Evolutionary conservation across 1,284 basidiomycete genomes (phyloP).

Genomic region (Ceratobasidium sp.): DNA sequence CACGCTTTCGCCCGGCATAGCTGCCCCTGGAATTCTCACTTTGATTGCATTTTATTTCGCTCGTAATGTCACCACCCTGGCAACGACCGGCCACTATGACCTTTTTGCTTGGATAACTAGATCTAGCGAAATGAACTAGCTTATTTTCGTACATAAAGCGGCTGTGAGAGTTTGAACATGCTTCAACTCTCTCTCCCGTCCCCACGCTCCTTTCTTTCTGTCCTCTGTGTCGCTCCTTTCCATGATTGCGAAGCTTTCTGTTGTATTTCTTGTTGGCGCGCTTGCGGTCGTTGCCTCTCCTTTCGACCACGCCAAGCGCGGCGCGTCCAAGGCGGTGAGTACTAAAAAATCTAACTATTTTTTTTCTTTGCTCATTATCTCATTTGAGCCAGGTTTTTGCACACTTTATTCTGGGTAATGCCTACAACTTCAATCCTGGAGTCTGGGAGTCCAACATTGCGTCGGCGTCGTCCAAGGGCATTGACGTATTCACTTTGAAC

Average conservation of each 20-base stretch:
- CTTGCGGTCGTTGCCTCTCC: neutral
- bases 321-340: conserved; percentile 20
- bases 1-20: too few species aligned
- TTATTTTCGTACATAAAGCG: too few species aligned
- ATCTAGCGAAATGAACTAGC: too few species aligned
- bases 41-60: too few species aligned
- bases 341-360: neutral
- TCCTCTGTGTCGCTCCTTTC: neutral
- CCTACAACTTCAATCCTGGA: conserved; percentile 57
- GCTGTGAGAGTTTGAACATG: too few species aligned
- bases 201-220: neutral
- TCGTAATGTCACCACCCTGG: too few species aligned
- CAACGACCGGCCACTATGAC: too few species aligned
- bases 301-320: neutral
- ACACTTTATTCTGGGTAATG: too few species aligned
- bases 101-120: too few species aligned
- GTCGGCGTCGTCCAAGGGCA: conserved; percentile 58
- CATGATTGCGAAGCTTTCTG: conserved; percentile 10
- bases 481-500: conserved; percentile 62
- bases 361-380: neutral
- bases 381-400: too few species aligned
- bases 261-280: neutral
- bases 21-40: too few species aligned
- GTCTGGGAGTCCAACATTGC: conserved; percentile 58
- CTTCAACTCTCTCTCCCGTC: too few species aligned